Conservation (phyloP, 176 grass and related monocot species). For the Eremochloa ophiuroides region DNA sequence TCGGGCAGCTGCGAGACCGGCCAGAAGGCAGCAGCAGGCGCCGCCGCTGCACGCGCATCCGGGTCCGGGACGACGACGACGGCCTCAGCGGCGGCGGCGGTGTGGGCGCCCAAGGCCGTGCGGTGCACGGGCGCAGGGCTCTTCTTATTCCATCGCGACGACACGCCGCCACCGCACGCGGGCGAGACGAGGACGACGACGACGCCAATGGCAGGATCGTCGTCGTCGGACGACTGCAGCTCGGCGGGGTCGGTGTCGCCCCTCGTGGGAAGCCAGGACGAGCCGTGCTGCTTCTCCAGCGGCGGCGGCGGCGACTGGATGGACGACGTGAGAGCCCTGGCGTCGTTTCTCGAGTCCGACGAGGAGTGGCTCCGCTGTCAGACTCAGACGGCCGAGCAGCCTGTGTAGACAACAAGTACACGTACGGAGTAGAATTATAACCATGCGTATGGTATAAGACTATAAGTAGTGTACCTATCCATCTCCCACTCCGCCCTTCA, state of each 20-base stretch:
- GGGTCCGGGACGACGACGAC: background rate
- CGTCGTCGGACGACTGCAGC: constrained; percentile 17
- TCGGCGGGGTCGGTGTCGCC: constrained; percentile 13
- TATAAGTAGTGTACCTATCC: too few relatives aligned
- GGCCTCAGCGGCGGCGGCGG: background rate
- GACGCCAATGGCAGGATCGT: background rate
- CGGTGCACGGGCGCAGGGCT: constrained; percentile 32
- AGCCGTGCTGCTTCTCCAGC: constrained; percentile 16
- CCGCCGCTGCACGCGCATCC: too few relatives aligned
- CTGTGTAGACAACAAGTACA: background rate
- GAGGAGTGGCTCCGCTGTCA: constrained; percentile 48
- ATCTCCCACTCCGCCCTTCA: too few relatives aligned
- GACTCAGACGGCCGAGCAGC: constrained; percentile 10
- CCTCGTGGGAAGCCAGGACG: background rate
- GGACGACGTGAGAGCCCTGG: constrained; percentile 57
- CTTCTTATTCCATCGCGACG: constrained; percentile 27
- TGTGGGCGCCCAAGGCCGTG: constrained; percentile 52
- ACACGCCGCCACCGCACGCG: background rate
- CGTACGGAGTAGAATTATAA: background rate
- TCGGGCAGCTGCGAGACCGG: background rate
- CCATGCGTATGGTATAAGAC: background rate
- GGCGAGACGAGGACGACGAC: background rate
- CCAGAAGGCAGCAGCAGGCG: background rate
- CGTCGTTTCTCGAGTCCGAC: constrained; percentile 58
- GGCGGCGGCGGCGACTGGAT: constrained; percentile 40